phyloP scores from a whole-genome alignment of 306 rosid species.

The Rubus idaeus region DNA sequence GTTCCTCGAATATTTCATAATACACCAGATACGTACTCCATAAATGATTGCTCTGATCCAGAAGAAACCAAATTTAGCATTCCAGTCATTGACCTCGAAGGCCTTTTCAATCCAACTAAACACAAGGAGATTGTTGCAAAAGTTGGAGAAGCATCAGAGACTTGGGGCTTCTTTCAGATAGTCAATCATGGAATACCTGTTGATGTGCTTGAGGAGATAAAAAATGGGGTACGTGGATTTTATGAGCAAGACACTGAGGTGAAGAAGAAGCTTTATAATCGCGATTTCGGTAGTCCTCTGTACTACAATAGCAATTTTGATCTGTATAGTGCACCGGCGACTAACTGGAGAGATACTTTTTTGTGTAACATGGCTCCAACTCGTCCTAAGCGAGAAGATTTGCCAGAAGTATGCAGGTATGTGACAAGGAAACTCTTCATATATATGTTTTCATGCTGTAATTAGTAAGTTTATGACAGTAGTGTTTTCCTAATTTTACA shows the following conservation, averaged over 20 bases:
- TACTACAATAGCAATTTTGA: conserved; percentile 33
- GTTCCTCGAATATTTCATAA: conserved; percentile 48
- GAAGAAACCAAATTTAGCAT: conserved; percentile 13
- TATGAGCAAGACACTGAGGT: conserved; percentile 34
- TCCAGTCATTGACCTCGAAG: conserved; percentile 40
- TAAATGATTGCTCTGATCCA: neutral
- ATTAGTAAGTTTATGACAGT: neutral
- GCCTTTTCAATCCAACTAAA: conserved; percentile 4
- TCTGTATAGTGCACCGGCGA: conserved; percentile 12
- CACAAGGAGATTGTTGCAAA: conserved; percentile 24
- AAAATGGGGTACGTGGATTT: conserved; percentile 35
- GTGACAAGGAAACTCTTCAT: neutral
- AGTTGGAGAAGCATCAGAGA: conserved; percentile 38
- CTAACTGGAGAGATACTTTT: conserved; percentile 31
- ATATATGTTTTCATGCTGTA: neutral
- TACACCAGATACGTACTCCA: neutral
- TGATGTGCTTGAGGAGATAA: conserved; percentile 35
- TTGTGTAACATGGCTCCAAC: conserved; percentile 12
- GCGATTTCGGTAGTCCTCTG: conserved; percentile 16
- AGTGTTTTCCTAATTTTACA: too few relatives aligned
- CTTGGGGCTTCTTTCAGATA: conserved; percentile 47
- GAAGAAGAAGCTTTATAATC: conserved; percentile 34
- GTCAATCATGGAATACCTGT: conserved; percentile 43
- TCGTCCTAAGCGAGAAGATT: conserved; percentile 1
- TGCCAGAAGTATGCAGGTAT: conserved; percentile 17